Evolutionary conservation across 177 flowering plant genomes (phyloP).

Genomic region (Vitis hybrid): DNA sequence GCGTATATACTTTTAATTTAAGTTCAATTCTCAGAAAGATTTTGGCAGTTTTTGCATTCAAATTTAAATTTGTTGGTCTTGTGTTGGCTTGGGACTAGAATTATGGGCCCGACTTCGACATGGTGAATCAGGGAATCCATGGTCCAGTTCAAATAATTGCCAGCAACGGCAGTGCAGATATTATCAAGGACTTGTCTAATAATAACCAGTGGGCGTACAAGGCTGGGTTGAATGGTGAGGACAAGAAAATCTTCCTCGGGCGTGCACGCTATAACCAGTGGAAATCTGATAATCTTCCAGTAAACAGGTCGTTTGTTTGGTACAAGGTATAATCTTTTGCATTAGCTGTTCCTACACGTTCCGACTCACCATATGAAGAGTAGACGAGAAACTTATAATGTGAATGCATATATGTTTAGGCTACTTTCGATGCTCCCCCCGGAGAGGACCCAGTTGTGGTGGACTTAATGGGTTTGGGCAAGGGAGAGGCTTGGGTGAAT

Average conservation of each 20-base stretch:
- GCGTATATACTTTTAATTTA: neutral
- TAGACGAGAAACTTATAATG: too few relatives aligned
- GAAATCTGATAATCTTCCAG: neutral
- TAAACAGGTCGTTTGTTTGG: constrained; percentile 20
- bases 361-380: too few relatives aligned
- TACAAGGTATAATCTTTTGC: constrained; percentile 25
- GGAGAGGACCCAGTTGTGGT: constrained; percentile 46
- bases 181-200: constrained; percentile 12
- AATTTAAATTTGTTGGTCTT: too few relatives aligned
- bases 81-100: constrained; percentile 6
- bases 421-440: constrained; percentile 37
- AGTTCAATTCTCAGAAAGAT: neutral
- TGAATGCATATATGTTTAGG: constrained; percentile 13
- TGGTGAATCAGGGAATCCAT: constrained; percentile 7
- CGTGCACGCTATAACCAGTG: constrained; percentile 2
- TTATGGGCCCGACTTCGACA: constrained; percentile 18
- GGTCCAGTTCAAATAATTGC: constrained; percentile 29
- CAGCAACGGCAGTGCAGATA: neutral
- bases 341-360: neutral
- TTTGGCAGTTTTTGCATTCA: too few relatives aligned
- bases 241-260: neutral
- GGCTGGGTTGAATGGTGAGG: constrained; percentile 23
- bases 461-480: constrained; percentile 44
- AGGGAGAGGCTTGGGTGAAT: constrained; percentile 54
- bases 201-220: constrained; percentile 22